Conservation (phyloP, 305 asterid species). For the Lippia alba region DNA sequence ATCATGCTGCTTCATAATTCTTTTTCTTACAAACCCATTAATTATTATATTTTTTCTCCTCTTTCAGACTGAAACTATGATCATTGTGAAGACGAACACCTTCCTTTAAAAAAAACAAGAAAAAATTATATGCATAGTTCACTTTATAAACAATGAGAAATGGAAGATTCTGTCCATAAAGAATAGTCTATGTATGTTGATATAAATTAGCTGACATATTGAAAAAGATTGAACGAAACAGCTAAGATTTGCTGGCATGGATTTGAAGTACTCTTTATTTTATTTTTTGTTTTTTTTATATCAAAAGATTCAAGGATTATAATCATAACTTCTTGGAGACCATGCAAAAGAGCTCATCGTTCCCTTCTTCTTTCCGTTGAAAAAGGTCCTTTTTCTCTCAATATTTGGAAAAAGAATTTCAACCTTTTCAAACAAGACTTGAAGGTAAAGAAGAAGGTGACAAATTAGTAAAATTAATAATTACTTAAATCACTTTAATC, state of each 20-base stretch:
- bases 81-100: constrained; percentile 36
- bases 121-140: neutral
- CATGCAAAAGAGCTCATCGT: constrained; percentile 62
- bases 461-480: too few species aligned
- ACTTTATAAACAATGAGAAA: constrained; percentile 46
- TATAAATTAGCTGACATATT: constrained; percentile 44
- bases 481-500: too few species aligned
- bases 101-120: neutral
- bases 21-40: constrained; percentile 19
- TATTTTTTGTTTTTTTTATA: constrained; percentile 21
- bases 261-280: constrained; percentile 33
- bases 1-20: constrained; percentile 48
- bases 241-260: constrained; percentile 65
- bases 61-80: constrained; percentile 41
- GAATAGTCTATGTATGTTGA: constrained; percentile 56
- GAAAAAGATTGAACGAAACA: constrained; percentile 43
- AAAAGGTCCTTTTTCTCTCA: constrained; percentile 46
- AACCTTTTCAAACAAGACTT: constrained; percentile 41
- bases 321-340: constrained; percentile 79
- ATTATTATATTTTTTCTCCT: constrained; percentile 19
- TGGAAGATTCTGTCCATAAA: constrained; percentile 66
- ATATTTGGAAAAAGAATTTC: constrained; percentile 42
- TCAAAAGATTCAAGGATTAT: constrained; percentile 62
- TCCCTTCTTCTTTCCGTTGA: constrained; percentile 47
- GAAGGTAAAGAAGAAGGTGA: constrained; percentile 37